A percentile compares a stretch with the other conserved stretches of the same genome.
Conservation (phyloP, 441 rosid genomes). For the Corymbia citriodora region DNA sequence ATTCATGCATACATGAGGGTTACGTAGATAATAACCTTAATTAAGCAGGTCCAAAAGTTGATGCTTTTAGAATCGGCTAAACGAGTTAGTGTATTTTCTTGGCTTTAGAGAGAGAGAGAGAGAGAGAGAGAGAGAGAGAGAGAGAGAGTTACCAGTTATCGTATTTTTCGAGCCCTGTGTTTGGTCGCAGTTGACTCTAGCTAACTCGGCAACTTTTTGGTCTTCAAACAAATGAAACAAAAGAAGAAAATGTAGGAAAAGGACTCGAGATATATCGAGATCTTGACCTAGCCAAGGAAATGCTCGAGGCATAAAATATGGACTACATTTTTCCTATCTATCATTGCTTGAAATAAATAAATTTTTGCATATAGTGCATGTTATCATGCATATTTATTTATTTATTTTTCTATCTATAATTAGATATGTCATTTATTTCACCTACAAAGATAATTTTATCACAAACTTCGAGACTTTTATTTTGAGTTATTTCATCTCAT, state of each 20-base stretch:
- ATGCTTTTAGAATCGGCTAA: neutral
- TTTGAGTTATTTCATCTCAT: too few relatives aligned
- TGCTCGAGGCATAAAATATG: neutral
- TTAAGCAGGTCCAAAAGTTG: neutral
- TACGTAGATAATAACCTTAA: neutral
- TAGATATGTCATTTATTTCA: neutral
- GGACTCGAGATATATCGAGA: neutral
- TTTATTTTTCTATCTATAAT: neutral
- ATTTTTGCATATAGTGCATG: neutral
- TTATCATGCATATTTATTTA: neutral
- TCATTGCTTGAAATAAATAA: neutral
- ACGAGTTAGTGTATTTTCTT: neutral
- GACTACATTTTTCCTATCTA: neutral
- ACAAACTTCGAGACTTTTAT: neutral
- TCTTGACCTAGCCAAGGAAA: neutral
- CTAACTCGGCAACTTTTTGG: neutral
- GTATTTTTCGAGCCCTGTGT: conserved; percentile 7
- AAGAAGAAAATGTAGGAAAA: neutral
- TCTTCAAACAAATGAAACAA: neutral
- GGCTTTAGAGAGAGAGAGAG: neutral
- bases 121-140: neutral
- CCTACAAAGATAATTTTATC: neutral
- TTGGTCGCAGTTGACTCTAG: neutral
- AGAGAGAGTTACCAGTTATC: neutral
- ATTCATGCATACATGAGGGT: neutral